Conservation (phyloP, 495 filamentous ascomycete species). For the Chaetomium tenue region DNA sequence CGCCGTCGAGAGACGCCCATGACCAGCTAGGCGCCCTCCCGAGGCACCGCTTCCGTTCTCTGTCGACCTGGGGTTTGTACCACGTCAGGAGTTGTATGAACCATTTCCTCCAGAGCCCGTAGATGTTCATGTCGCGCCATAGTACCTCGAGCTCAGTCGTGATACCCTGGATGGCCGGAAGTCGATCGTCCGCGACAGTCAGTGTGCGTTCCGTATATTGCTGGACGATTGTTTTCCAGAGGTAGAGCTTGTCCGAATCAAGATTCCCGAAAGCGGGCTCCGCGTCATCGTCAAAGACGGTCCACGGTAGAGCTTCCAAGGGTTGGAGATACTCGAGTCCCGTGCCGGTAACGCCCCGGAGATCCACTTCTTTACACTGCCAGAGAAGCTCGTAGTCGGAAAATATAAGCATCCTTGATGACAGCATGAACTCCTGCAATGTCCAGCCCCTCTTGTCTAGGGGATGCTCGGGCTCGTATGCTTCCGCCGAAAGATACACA, state of each 20-base stretch:
- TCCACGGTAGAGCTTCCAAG: constrained; percentile 3
- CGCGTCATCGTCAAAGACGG: not conserved
- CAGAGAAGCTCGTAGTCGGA: constrained; percentile 2
- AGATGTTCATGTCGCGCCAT: not conserved
- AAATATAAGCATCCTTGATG: not conserved
- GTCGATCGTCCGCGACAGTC: not conserved
- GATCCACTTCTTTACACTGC: not conserved
- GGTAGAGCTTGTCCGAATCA: not conserved
- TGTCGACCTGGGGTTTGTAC: constrained; percentile 4
- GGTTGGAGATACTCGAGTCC: constrained; percentile 4
- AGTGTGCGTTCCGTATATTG: not conserved
- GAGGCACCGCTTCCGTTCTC: constrained; percentile 1
- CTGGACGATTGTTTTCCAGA: constrained; percentile 2
- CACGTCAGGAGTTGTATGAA: constrained; percentile 1
- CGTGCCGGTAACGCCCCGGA: not conserved
- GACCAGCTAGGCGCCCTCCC: constrained; percentile 5
- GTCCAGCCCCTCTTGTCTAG: constrained; percentile 1
- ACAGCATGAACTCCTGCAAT: not conserved
- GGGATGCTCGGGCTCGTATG: not conserved
- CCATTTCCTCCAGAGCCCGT: constrained; percentile 2
- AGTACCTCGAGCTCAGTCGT: not conserved
- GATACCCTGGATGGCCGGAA: not conserved
- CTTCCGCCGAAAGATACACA: not conserved
- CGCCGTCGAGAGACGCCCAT: constrained; percentile 4
- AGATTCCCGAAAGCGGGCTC: constrained; percentile 2